These are phyloP conservation scores for Mycena rosella DNA, from an alignment of 768 basidiomycete species.

Conservation along the genomic window DNA sequence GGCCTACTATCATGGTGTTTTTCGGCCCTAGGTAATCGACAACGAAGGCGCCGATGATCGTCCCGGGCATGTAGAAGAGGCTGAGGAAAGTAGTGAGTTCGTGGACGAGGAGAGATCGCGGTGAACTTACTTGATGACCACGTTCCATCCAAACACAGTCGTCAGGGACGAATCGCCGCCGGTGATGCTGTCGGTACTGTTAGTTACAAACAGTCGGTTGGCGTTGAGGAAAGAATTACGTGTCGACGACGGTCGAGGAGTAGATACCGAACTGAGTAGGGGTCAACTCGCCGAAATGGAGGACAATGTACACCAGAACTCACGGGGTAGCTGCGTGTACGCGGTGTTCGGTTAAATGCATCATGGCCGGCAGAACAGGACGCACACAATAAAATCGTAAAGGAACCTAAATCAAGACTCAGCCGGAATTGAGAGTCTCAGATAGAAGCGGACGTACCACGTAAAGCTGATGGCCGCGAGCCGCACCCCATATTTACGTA, in stretches of 20 bases:
- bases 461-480: conserved; percentile 80
- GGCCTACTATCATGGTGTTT: conserved; percentile 68
- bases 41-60: conserved; percentile 79
- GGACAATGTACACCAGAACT: conserved; percentile 43
- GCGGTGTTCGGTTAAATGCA: conserved; percentile 2
- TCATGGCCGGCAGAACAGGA: conserved; percentile 28
- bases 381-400: conserved; percentile 84
- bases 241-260: conserved; percentile 79
- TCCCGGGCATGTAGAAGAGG: conserved; percentile 62
- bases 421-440: background rate
- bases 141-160: conserved; percentile 86
- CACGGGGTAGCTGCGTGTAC: conserved; percentile 68
- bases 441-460: conserved; percentile 61
- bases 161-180: conserved; percentile 63
- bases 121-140: conserved; percentile 77
- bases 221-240: conserved; percentile 51
- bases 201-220: background rate
- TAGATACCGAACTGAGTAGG: conserved; percentile 78
- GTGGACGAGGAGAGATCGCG: background rate
- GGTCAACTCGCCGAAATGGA: conserved; percentile 10
- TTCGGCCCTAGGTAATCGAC: conserved; percentile 85
- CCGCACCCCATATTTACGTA: conserved; percentile 85
- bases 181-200: conserved; percentile 61
- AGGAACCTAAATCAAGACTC: conserved; percentile 63
- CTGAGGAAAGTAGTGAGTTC: conserved; percentile 21